phyloP scores from a whole-genome alignment of 495 filamentous ascomycete species.

The Podospora sp. region DNA sequence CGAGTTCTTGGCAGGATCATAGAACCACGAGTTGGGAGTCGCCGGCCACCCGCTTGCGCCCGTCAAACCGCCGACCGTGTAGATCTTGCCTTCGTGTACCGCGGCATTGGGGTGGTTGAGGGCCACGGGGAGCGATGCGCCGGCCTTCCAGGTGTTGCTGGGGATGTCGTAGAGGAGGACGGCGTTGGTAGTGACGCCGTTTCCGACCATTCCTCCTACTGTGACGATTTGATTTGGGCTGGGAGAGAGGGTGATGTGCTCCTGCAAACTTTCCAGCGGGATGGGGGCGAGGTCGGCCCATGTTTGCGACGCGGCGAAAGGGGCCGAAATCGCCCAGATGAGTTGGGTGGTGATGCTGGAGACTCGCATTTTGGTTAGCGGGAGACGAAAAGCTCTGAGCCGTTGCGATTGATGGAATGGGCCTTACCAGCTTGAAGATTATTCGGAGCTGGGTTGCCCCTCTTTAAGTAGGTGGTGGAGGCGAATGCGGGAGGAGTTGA shows the following conservation, averaged over 20 bases:
- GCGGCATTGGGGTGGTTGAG: slow-evolving; percentile 55
- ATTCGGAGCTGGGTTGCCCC: neutral
- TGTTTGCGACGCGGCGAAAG: slow-evolving; percentile 27
- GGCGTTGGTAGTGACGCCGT: slow-evolving; percentile 65
- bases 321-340: neutral
- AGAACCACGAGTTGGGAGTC: slow-evolving; percentile 56
- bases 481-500: neutral
- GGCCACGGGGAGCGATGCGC: slow-evolving; percentile 57
- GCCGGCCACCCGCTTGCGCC: slow-evolving; percentile 72
- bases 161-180: slow-evolving; percentile 72
- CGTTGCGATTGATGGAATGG: neutral
- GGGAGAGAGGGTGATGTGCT: slow-evolving; percentile 63
- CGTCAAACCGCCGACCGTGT: slow-evolving; percentile 78
- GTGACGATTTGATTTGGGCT: slow-evolving; percentile 52
- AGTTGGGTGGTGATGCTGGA: neutral
- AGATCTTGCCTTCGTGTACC: slow-evolving; percentile 61
- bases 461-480: neutral
- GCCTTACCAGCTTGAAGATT: too few species aligned
- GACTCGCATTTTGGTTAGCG: neutral
- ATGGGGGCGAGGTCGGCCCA: slow-evolving; percentile 73
- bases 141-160: slow-evolving; percentile 64
- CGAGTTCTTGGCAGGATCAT: slow-evolving; percentile 45
- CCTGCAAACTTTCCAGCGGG: slow-evolving; percentile 75
- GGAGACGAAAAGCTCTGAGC: neutral
- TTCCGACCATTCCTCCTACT: slow-evolving; percentile 24